Evolutionary conservation across 2,329 filamentous ascomycete genomes (phyloP).

Genomic region (Neonectria coccinea): DNA sequence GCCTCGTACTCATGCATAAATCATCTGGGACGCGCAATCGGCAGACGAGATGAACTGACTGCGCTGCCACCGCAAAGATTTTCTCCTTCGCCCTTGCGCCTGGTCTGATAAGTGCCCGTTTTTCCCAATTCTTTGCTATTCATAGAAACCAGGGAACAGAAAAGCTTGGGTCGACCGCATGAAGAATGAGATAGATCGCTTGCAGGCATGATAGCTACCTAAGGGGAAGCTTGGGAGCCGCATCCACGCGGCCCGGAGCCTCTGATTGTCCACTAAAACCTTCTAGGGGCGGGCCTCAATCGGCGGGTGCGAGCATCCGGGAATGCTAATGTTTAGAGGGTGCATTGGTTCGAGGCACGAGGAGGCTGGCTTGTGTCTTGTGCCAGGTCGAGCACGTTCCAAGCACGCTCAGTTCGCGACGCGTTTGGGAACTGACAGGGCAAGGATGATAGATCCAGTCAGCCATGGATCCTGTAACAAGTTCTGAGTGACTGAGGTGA

Average conservation of each 20-base stretch:
- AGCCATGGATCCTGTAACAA: too few species aligned
- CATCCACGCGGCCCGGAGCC: constrained; percentile 28
- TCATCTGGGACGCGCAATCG: constrained; percentile 20
- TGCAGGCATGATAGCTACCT: neutral
- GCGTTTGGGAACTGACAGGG: neutral
- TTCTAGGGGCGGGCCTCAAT: constrained; percentile 23
- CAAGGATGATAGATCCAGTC: neutral
- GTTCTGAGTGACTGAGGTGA: too few species aligned
- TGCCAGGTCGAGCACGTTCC: too few species aligned
- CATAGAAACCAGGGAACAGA: neutral
- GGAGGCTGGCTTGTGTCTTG: neutral
- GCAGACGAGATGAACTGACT: neutral
- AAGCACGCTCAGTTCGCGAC: neutral
- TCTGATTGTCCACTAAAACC: constrained; percentile 24
- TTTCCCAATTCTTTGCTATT: constrained; percentile 4
- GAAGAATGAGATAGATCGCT: constrained; percentile 15
- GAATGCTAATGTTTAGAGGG: constrained; percentile 13
- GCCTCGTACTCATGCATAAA: neutral
- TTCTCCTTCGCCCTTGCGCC: constrained; percentile 16
- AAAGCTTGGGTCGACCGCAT: neutral
- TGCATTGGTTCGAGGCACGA: constrained; percentile 5
- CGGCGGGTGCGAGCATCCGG: constrained; percentile 6
- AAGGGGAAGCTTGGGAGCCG: constrained; percentile 12
- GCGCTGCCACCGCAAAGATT: constrained; percentile 1
- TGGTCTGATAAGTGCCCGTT: constrained; percentile 13